These are phyloP conservation scores for Jatropha curcas DNA, from an alignment of 345 rosid genomes.

Conservation along the genomic window DNA sequence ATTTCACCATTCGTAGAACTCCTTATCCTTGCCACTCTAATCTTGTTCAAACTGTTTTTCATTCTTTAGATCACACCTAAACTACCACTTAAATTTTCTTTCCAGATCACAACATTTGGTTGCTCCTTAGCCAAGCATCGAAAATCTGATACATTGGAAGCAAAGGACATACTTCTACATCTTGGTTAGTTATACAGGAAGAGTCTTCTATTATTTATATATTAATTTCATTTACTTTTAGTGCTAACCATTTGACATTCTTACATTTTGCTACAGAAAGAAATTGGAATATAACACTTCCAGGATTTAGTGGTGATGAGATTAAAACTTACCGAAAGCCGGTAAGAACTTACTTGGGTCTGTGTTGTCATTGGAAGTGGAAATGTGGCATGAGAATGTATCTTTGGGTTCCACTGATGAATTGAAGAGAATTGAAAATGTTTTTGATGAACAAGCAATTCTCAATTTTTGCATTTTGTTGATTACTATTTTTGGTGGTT, in stretches of 20 bases:
- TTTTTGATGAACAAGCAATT: background rate
- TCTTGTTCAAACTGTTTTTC: background rate
- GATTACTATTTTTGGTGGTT: slow-evolving; percentile 3
- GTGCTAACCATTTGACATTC: slow-evolving; percentile 10
- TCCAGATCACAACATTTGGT: slow-evolving; percentile 88
- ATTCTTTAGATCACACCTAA: background rate
- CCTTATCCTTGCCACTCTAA: background rate
- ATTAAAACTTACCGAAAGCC: slow-evolving; percentile 81
- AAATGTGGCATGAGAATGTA: background rate
- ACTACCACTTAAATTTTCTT: background rate
- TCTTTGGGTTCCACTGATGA: background rate
- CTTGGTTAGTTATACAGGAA: slow-evolving; percentile 63
- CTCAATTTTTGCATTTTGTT: slow-evolving; percentile 11
- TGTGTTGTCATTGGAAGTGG: slow-evolving; percentile 1
- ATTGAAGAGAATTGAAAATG: background rate
- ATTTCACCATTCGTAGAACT: background rate
- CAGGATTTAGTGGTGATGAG: slow-evolving; percentile 90
- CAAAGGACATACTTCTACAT: slow-evolving; percentile 92
- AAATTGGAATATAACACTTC: slow-evolving; percentile 88
- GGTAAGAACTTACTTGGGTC: slow-evolving; percentile 41
- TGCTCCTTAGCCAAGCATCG: slow-evolving; percentile 97
- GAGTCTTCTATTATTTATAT: slow-evolving; percentile 5
- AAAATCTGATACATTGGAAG: slow-evolving; percentile 88
- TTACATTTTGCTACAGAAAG: slow-evolving; percentile 57
- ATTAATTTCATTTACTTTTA: slow-evolving; percentile 3